Evolutionary conservation across 2,329 filamentous ascomycete genomes (phyloP), one percentile per base, ranked within the genome.

Genomic region (Epichloe uncinata): DNA sequence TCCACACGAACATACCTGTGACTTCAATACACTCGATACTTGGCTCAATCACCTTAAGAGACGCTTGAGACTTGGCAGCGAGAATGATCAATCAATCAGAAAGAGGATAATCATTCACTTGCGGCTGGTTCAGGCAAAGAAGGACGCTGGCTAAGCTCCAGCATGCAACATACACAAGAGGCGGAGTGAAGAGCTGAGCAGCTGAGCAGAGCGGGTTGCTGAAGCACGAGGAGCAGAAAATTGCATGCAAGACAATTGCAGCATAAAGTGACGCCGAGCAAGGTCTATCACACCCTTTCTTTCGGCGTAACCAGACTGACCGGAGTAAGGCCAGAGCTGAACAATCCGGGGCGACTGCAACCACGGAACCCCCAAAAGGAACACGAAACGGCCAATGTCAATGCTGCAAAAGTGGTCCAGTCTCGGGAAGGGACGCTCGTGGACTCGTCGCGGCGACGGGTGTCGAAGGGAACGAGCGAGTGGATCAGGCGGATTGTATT

Each of bases 381-480:
- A 51, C 36, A 50, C 46, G 50, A 51, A 41, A 48, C 18, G 42
- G 52, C 52, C 54, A 53, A 50, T 54, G 52, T 54, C 47, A 43
- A 33, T n/a, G 9, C 42, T 40, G 53, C 15, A 46, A 49, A 42
- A 50, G 52, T 50, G 53, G 54, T 54, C 54, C 56, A 59, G 58
- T 61, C 58, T 63, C 59, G 60, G 62, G 63, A 69, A 67, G 65
- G 64, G 61, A 63, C 59, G 56, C 57, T 58, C 57, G 58, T 58
- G 46, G 57, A 55, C 49, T 61, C 54, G 56, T 53, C 18, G 45
- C 33, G 51, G 52, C 43, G 48, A 50, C 46, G 49, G 42, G 41
- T 51, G 48, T 49, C 45, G 50, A 56, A 64, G 61, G 62, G 61
- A 63, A 61, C 56, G 58, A 56, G 57, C 52, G 50, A 53, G 57